Evolutionary conservation across 2,329 filamentous ascomycete genomes (phyloP).

Genomic region (Xylaria sp.): DNA sequence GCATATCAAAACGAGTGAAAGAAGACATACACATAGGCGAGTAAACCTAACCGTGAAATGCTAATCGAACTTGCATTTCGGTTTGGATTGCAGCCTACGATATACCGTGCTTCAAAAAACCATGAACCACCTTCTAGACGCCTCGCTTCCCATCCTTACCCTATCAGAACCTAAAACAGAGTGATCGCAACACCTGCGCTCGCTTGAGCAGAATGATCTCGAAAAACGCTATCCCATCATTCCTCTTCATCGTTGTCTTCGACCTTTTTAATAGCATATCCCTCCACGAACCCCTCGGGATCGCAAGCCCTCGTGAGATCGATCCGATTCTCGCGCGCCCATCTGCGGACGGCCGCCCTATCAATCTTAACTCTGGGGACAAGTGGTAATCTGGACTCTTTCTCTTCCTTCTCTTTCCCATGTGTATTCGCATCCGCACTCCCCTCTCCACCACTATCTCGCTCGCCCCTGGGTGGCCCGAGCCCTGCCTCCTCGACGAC

Average conservation of each 20-base stretch:
- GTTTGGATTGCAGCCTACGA: background rate
- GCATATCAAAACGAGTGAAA: background rate
- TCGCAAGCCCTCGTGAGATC: conserved; percentile 75
- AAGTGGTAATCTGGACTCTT: conserved; percentile 32
- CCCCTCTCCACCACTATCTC: conserved; percentile 66
- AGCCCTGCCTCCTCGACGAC: conserved; percentile 67
- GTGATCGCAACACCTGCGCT: background rate
- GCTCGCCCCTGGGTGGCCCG: conserved; percentile 69
- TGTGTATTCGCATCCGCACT: conserved; percentile 22
- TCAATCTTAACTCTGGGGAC: conserved; percentile 64
- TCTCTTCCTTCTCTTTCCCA: conserved; percentile 45
- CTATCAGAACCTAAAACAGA: background rate
- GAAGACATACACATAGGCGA: background rate
- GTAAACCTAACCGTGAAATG: background rate
- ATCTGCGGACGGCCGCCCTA: conserved; percentile 70
- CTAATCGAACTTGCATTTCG: background rate
- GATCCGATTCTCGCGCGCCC: conserved; percentile 72
- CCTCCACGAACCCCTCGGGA: conserved; percentile 77
- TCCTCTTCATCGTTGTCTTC: conserved; percentile 46
- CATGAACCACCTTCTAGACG: conserved; percentile 10
- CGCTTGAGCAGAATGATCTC: background rate
- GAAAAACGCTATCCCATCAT: conserved; percentile 15
- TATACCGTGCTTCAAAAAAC: background rate
- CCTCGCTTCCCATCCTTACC: conserved; percentile 13
- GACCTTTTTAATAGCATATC: conserved; percentile 65